Conservation (phyloP, 352 stramenopile species). For the Hyaloperonospora brassicae region DNA sequence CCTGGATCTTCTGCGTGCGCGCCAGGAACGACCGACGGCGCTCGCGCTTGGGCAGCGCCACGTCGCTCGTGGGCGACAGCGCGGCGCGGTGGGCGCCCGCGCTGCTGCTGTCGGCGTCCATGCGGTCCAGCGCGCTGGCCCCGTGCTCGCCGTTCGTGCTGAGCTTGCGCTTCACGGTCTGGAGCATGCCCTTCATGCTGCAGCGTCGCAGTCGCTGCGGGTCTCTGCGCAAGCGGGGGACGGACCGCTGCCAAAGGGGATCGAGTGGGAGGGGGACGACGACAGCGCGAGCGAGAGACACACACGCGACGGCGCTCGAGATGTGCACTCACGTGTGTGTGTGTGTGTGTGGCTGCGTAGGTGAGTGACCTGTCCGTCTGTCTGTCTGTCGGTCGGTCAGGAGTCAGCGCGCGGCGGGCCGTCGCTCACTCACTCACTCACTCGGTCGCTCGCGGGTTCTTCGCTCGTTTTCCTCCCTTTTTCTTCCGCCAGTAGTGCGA, state of each 20-base stretch:
- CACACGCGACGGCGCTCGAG: no score
- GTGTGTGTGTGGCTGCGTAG: conserved; percentile 4
- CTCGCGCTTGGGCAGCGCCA: conserved; percentile 76
- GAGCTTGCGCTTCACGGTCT: conserved; percentile 85
- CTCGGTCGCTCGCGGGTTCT: conserved; percentile 30
- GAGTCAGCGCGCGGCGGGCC: conserved; percentile 7
- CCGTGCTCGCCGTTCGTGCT: conserved; percentile 77
- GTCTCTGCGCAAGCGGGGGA: not conserved
- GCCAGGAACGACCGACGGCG: conserved; percentile 75
- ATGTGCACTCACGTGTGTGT: not conserved
- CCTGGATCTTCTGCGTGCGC: conserved; percentile 82
- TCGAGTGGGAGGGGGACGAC: not conserved
- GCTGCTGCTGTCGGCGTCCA: conserved; percentile 50
- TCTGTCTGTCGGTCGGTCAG: no score
- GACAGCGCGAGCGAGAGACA: not conserved
- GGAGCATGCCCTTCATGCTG: conserved; percentile 86
- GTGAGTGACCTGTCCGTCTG: no score
- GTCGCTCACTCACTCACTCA: conserved; percentile 16
- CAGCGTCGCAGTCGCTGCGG: conserved; percentile 15
- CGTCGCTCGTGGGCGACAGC: conserved; percentile 61
- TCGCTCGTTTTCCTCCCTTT: conserved; percentile 24
- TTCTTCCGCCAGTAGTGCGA: conserved; percentile 5
- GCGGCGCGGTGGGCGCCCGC: conserved; percentile 49
- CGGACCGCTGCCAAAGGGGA: not conserved
- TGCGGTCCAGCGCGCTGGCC: conserved; percentile 41